phyloP scores from a whole-genome alignment of 73 alveolate species.

The Paramecium tetraurelia region DNA sequence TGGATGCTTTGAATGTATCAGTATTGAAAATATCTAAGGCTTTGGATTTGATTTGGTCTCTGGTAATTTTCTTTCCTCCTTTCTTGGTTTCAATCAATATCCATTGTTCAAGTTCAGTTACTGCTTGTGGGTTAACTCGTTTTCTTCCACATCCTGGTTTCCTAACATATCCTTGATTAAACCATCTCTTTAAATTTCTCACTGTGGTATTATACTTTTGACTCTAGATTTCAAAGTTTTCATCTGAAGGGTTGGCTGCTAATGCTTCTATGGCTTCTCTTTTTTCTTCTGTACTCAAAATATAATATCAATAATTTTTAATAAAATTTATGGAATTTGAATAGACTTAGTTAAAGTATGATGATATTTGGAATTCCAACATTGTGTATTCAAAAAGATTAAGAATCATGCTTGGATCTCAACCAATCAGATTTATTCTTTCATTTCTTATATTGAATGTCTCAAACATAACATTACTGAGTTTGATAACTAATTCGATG shows the following conservation, averaged over 20 bases:
- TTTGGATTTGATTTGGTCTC: neutral
- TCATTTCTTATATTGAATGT: neutral
- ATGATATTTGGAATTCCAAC: neutral
- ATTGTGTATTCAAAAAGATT: neutral
- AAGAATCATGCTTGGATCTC: neutral
- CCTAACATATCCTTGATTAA: neutral
- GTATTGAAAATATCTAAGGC: neutral
- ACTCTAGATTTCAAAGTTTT: neutral
- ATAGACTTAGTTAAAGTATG: neutral
- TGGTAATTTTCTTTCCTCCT: neutral
- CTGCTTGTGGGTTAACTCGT: neutral
- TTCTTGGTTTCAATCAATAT: neutral
- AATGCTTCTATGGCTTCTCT: neutral
- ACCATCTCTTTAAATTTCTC: slow-evolving; percentile 40
- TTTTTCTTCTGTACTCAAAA: neutral
- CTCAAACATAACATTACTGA: neutral
- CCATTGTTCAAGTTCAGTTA: neutral
- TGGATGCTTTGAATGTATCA: slow-evolving; percentile 3
- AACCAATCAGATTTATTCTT: neutral
- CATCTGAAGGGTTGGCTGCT: neutral
- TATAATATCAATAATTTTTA: neutral
- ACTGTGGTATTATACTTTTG: neutral
- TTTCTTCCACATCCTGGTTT: slow-evolving; percentile 49
- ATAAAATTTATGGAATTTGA: neutral
- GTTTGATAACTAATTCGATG: neutral